Evolutionary conservation across 805 yeast genomes (phyloP), one percentile per base, ranked within the genome.

Genomic region (Debaryomyces prosopidis): DNA sequence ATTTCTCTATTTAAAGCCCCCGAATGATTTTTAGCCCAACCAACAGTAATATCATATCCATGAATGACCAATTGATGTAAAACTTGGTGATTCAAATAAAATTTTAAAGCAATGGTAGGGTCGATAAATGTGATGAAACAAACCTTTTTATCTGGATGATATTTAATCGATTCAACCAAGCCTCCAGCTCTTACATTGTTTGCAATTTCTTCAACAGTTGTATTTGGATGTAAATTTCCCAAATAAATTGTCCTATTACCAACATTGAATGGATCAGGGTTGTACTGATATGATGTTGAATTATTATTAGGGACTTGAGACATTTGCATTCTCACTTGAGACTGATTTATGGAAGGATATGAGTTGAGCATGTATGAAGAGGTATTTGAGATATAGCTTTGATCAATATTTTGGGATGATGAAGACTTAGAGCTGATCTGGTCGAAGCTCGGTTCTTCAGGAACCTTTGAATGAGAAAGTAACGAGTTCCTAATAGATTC

Each of bases 131-230:
- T 85, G 10, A 87, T 68, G 57, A 87, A 87, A 55, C 91, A 85
- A 41, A 81, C 76, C 41, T 72, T 76, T 55, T 76, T 81, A 4
- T 75, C 78, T 3, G 76, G 75, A 43, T 79, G 66, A 44, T 68
- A 65, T 47, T 76, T 81, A 39, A 87, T 73, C 8, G 68, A 62
- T 57, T 87, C 90, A 35, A 87, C 70, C 15, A 82, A 65, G n/a
- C 95, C 95, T 35, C 92, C 77, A 9, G 75, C 92, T 54, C 91
- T 74, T 23, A 86, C 83, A 37, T 79, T 81, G 58, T 87, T 87
- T 54, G 91, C 87, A 38, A 87, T 76, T 54, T 87, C 91, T 59
- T 85, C 92, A 1, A 79, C 76, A 5, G 82, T 77, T 1, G 89
- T 80, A 40, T 76, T 73, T 7, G 83, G 79, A 49, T 83, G 85